Conservation (phyloP, 495 filamentous ascomycete genomes). For the Penicillium mononematosum region DNA sequence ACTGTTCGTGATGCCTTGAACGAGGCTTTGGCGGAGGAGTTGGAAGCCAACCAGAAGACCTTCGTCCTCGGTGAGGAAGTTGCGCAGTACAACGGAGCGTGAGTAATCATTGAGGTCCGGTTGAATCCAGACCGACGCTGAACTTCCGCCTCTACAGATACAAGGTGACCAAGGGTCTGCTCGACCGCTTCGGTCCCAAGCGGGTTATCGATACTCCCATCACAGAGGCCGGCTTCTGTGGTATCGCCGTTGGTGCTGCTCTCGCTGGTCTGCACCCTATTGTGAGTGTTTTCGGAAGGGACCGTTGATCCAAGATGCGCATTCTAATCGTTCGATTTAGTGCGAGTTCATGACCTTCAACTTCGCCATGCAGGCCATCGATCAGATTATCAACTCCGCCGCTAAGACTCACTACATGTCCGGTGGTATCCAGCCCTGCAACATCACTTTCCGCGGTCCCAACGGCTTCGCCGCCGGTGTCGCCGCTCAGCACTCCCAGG, state of each 20-base stretch:
- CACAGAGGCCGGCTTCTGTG: slow-evolving; percentile 91
- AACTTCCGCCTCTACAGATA: slow-evolving; percentile 53
- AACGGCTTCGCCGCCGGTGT: slow-evolving; percentile 98
- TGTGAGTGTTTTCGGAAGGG: slow-evolving; percentile 53
- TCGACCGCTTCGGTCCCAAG: slow-evolving; percentile 97
- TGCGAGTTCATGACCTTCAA: slow-evolving; percentile 99
- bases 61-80: slow-evolving; percentile 97
- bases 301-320: background rate
- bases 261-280: slow-evolving; percentile 92
- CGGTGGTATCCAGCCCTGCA: slow-evolving; percentile 98
- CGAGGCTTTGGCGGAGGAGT: slow-evolving; percentile 95
- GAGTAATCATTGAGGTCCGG: slow-evolving; percentile 31
- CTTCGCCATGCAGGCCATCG: slow-evolving; percentile 99
- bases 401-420: slow-evolving; percentile 99
- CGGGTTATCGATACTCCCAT: slow-evolving; percentile 97
- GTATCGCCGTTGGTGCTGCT: slow-evolving; percentile 90
- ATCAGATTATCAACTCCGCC: slow-evolving; percentile 98
- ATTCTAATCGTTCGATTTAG: slow-evolving; percentile 44
- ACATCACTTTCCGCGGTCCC: slow-evolving; percentile 97
- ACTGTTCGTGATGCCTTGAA: slow-evolving; percentile 96
- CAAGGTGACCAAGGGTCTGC: slow-evolving; percentile 96
- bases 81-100: slow-evolving; percentile 98
- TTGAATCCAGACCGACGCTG: slow-evolving; percentile 5
- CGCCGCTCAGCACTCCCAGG: slow-evolving; percentile 96
- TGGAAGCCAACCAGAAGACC: slow-evolving; percentile 90